Conservation (phyloP, 1,284 basidiomycete species). For the Phlebopus sp. region DNA sequence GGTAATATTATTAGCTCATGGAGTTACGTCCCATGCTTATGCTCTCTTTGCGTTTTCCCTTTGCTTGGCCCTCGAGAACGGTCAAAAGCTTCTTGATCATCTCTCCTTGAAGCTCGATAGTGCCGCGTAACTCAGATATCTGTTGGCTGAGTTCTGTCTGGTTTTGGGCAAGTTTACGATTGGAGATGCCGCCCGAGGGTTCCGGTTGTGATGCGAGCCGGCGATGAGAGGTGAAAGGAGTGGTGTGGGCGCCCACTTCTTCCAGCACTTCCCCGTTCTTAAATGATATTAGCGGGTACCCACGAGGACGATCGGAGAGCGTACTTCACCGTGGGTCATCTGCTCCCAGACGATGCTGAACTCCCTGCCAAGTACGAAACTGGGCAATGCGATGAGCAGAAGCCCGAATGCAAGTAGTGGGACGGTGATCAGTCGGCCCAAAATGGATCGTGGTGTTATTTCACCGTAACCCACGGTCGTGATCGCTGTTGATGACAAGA, state of each 20-base stretch:
- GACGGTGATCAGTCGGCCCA: conserved; percentile 79
- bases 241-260: not conserved
- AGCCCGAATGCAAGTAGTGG: conserved; percentile 84
- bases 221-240: conserved; percentile 14
- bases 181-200: conserved; percentile 42
- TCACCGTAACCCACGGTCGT: conserved; percentile 88
- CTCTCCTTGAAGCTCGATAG: conserved; percentile 54
- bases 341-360: conserved; percentile 86
- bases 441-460: conserved; percentile 78
- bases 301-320: conserved; percentile 10
- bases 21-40: conserved; percentile 8
- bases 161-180: conserved; percentile 58
- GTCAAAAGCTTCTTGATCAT: conserved; percentile 37
- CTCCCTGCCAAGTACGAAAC: conserved; percentile 85
- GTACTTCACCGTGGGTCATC: conserved; percentile 55
- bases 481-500: conserved; percentile 49
- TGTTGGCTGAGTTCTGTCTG: conserved; percentile 61
- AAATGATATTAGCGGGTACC: not conserved
- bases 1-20: conserved; percentile 15
- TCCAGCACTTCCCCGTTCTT: conserved; percentile 8
- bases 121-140: conserved; percentile 50
- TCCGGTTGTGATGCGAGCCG: conserved; percentile 17
- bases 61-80: conserved; percentile 11
- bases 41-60: conserved; percentile 16
- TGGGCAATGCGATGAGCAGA: conserved; percentile 82